A percentile compares a stretch with the other conserved stretches of the same genome.
These are phyloP conservation scores for Collybia nuda DNA, from an alignment of 768 basidiomycete species.

Conservation along the genomic window DNA sequence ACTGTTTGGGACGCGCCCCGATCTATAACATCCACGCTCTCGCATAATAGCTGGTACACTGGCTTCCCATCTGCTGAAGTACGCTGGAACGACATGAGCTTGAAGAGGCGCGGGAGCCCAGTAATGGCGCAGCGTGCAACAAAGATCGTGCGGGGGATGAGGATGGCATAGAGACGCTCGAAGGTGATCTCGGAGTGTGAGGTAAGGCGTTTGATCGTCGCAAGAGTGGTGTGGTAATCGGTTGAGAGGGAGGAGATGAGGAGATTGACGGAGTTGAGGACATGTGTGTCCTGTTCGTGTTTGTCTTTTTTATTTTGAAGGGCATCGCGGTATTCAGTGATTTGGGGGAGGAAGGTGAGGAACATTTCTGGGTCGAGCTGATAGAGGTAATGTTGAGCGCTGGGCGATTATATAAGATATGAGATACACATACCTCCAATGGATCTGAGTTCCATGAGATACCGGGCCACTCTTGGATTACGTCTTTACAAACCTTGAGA, in stretches of 20 bases:
- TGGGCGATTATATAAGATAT: neutral
- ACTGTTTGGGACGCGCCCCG: constrained; percentile 30
- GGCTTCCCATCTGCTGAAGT: constrained; percentile 33
- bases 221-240: constrained; percentile 50
- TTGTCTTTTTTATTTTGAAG: constrained; percentile 36
- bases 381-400: neutral
- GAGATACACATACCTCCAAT: constrained; percentile 39
- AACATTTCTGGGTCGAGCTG: constrained; percentile 60
- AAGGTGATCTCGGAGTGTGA: constrained; percentile 58
- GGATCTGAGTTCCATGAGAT: constrained; percentile 63
- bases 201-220: constrained; percentile 45
- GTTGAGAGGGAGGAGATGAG: constrained; percentile 48
- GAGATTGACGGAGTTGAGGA: constrained; percentile 45
- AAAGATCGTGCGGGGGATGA: constrained; percentile 52
- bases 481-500: constrained; percentile 54
- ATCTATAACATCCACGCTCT: constrained; percentile 54
- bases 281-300: constrained; percentile 39
- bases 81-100: constrained; percentile 39
- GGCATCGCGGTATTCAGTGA: constrained; percentile 40
- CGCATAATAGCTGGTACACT: constrained; percentile 45
- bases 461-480: constrained; percentile 57
- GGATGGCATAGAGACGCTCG: constrained; percentile 52
- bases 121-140: constrained; percentile 54
- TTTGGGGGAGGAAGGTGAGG: constrained; percentile 49
- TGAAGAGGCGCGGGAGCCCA: constrained; percentile 49